These are phyloP conservation scores for Pseudopyrenochaeta lycopersici DNA, from an alignment of 2,329 filamentous ascomycete species.

Conservation along the genomic window DNA sequence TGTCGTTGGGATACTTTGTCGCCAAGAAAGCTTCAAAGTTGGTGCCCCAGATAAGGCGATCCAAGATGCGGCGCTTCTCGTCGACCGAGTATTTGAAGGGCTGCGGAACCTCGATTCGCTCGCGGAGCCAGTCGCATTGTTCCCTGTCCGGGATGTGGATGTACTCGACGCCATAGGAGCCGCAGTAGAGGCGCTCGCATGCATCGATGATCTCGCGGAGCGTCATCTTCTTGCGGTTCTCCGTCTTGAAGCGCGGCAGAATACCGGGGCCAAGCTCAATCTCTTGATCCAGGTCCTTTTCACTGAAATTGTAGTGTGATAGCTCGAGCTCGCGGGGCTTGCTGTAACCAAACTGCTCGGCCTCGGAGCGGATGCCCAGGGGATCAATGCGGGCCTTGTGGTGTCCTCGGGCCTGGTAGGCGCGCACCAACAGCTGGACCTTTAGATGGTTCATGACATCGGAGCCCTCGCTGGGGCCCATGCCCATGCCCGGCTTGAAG, in stretches of 20 bases:
- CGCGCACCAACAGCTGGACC: slow-evolving; percentile 94
- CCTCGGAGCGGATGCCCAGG: slow-evolving; percentile 88
- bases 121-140: slow-evolving; percentile 97
- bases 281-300: slow-evolving; percentile 91
- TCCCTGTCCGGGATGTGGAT: slow-evolving; percentile 98
- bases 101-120: slow-evolving; percentile 90
- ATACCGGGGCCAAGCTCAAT: slow-evolving; percentile 95
- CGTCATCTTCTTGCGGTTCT: slow-evolving; percentile 93
- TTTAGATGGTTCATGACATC: slow-evolving; percentile 97
- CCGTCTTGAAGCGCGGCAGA: slow-evolving; percentile 88
- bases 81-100: slow-evolving; percentile 98
- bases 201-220: slow-evolving; percentile 91
- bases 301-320: slow-evolving; percentile 93
- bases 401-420: slow-evolving; percentile 97
- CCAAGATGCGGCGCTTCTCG: slow-evolving; percentile 96
- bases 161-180: slow-evolving; percentile 97
- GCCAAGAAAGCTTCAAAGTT: slow-evolving; percentile 96
- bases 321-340: slow-evolving; percentile 93
- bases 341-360: slow-evolving; percentile 82
- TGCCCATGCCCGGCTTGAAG: slow-evolving; percentile 73
- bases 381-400: slow-evolving; percentile 99
- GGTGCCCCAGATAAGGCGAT: slow-evolving; percentile 97
- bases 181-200: slow-evolving; percentile 96
- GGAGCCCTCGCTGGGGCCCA: slow-evolving; percentile 72
- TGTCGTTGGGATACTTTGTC: slow-evolving; percentile 99